phyloP scores from a whole-genome alignment of 257 asterid genomes.

The Datura wrightii region DNA sequence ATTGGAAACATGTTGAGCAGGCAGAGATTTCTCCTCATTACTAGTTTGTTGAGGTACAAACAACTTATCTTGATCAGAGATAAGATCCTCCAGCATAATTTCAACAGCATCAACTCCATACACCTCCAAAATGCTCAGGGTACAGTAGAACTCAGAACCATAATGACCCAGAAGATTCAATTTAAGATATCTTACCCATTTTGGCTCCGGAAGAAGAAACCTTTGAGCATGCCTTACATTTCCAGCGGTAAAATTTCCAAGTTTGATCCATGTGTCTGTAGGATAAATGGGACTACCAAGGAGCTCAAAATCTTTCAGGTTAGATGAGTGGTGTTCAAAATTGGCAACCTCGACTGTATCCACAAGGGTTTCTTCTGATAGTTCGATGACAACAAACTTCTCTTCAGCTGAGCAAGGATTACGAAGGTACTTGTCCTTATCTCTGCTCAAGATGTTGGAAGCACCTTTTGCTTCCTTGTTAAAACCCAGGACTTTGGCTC shows the following conservation, averaged over 20 bases:
- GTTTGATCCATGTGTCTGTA: conserved; percentile 81
- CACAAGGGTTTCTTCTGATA: conserved; percentile 91
- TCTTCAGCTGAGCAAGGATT: conserved; percentile 94
- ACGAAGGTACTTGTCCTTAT: conserved; percentile 90
- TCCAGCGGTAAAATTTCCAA: conserved; percentile 80
- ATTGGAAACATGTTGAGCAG: conserved; percentile 40
- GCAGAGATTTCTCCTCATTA: conserved; percentile 47
- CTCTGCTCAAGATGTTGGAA: conserved; percentile 81
- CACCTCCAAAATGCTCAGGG: conserved; percentile 81
- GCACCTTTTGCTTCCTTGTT: conserved; percentile 99
- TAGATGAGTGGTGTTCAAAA: conserved; percentile 94
- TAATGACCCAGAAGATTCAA: conserved; percentile 73
- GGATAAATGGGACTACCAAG: conserved; percentile 88
- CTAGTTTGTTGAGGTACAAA: conserved; percentile 49
- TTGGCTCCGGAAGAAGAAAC: conserved; percentile 80
- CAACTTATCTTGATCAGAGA: conserved; percentile 66
- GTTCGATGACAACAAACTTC: conserved; percentile 85
- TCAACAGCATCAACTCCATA: conserved; percentile 97
- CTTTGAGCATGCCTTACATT: conserved; percentile 81
- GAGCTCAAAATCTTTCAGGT: conserved; percentile 78
- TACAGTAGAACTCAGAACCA: conserved; percentile 94
- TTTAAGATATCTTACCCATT: conserved; percentile 89
- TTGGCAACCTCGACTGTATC: conserved; percentile 78
- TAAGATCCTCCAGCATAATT: conserved; percentile 94
- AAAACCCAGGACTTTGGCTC: conserved; percentile 85